These are phyloP conservation scores for Spencermartinsiella ligniputridi DNA, from an alignment of 1,139 yeast genomes.

Conservation along the genomic window DNA sequence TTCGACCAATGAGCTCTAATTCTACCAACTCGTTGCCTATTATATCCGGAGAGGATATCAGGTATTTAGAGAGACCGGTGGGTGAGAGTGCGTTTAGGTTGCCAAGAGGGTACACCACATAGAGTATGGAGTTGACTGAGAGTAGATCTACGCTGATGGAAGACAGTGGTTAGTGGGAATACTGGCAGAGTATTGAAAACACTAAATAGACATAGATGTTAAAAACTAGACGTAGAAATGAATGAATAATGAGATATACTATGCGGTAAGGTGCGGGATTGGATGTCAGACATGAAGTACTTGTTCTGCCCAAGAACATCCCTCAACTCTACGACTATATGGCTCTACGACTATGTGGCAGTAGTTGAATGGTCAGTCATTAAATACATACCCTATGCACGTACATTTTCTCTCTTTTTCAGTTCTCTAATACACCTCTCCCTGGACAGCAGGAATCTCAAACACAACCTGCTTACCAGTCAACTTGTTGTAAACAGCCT, in stretches of 20 bases:
- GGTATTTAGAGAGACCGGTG: constrained; percentile 17
- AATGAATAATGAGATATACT: too few relatives aligned
- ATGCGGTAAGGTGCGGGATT: too few relatives aligned
- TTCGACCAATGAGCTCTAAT: constrained; percentile 3
- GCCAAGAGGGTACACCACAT: neutral
- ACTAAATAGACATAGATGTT: too few relatives aligned
- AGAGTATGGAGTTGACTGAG: too few relatives aligned
- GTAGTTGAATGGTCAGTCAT: too few relatives aligned
- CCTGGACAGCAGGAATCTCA: constrained; percentile 72
- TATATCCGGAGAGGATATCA: constrained; percentile 20
- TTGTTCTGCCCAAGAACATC: too few relatives aligned
- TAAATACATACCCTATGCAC: neutral
- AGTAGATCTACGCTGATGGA: too few relatives aligned
- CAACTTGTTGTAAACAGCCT: constrained; percentile 96
- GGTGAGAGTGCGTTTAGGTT: constrained; percentile 18
- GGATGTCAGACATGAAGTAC: too few relatives aligned
- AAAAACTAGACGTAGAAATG: too few relatives aligned
- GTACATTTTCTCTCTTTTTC: neutral
- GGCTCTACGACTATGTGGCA: neutral
- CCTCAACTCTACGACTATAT: too few relatives aligned
- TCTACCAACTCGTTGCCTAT: constrained; percentile 9
- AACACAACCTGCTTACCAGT: constrained; percentile 99
- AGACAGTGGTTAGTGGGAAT: too few relatives aligned
- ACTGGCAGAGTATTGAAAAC: too few relatives aligned
- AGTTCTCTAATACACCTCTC: constrained; percentile 51